Evolutionary conservation across 2,329 filamentous ascomycete genomes (phyloP).

Genomic region (Colletotrichum limetticola): DNA sequence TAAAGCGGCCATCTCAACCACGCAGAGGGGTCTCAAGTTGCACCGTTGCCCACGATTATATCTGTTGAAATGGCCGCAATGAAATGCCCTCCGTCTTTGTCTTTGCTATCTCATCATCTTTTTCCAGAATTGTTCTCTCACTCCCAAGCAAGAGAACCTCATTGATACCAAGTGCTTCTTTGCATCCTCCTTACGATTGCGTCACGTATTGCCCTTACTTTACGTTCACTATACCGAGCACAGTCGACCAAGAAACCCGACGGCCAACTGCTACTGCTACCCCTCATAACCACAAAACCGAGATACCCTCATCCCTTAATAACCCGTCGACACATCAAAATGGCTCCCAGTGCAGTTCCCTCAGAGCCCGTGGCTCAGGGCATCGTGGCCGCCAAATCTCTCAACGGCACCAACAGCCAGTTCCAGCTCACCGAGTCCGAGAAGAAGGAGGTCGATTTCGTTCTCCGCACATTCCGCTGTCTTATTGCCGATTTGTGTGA

Average conservation of each 20-base stretch:
- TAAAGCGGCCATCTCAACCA: slow-evolving; percentile 27
- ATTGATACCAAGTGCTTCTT: slow-evolving; percentile 1
- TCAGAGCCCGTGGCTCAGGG: slow-evolving; percentile 19
- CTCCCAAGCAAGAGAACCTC: not conserved
- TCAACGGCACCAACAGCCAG: slow-evolving; percentile 16
- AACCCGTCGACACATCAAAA: not conserved
- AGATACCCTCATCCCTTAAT: slow-evolving; percentile 2
- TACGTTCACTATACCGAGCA: not conserved
- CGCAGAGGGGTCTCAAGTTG: slow-evolving; percentile 4
- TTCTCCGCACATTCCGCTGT: slow-evolving; percentile 69
- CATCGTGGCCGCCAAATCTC: slow-evolving; percentile 18
- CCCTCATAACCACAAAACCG: not conserved
- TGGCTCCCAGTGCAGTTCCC: slow-evolving; percentile 34
- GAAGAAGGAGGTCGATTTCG: slow-evolving; percentile 40
- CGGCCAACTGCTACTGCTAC: not conserved
- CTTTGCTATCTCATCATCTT: not conserved
- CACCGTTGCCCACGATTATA: slow-evolving; percentile 19
- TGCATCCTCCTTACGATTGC: not conserved
- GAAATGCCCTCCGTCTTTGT: not conserved
- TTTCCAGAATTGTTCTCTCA: not conserved
- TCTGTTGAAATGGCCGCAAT: slow-evolving; percentile 5
- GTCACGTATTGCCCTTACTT: not conserved
- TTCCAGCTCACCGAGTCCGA: slow-evolving; percentile 26
- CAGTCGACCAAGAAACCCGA: not conserved
- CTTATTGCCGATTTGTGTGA: slow-evolving; percentile 76